Evolutionary conservation across 2,329 filamentous ascomycete species (phyloP).

Genomic region (Trichoderma aggressivum): DNA sequence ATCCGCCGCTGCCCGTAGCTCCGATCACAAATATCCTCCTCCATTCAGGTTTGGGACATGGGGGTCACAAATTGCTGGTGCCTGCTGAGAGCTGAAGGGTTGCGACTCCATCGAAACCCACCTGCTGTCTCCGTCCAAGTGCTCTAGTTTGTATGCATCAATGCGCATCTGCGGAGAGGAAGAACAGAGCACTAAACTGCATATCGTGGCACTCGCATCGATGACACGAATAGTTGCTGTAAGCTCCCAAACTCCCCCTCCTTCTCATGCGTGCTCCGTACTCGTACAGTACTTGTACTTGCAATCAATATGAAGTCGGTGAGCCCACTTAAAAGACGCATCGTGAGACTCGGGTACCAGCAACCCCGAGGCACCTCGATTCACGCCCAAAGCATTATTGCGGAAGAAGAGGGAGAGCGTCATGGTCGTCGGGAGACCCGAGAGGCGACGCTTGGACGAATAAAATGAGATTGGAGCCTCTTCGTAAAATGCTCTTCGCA

Average conservation of each 20-base stretch:
- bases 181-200: neutral
- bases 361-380: neutral
- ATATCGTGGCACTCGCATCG: neutral
- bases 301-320: conserved; percentile 8
- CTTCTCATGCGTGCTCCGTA: conserved; percentile 1
- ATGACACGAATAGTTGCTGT: neutral
- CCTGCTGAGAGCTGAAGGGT: conserved; percentile 6
- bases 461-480: neutral
- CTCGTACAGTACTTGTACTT: neutral
- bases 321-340: conserved; percentile 6
- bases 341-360: neutral
- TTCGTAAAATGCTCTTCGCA: neutral
- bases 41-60: neutral
- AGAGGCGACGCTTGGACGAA: neutral
- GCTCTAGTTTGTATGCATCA: neutral
- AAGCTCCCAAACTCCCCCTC: neutral
- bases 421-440: neutral
- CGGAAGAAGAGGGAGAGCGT: neutral
- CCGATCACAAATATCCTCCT: neutral
- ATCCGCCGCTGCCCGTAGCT: neutral
- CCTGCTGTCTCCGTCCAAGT: conserved; percentile 1
- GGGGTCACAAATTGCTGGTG: neutral
- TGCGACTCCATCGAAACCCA: conserved; percentile 5
- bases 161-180: conserved; percentile 9
- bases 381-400: neutral